Conservation (phyloP, 208 protist species). For the Borovskyia barvae region DNA sequence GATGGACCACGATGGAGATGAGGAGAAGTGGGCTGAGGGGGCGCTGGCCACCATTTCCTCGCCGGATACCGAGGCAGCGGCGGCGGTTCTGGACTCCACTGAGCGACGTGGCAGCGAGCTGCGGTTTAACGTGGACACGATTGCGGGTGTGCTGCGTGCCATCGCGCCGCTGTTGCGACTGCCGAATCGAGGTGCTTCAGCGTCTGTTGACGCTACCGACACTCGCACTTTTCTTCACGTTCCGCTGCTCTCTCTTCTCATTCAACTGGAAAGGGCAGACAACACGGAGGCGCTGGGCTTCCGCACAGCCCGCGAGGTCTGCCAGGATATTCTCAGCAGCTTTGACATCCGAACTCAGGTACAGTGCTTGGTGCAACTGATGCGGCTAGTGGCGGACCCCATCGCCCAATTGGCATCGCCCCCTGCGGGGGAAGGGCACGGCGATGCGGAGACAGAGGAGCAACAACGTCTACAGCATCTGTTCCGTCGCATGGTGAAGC, state of each 20-base stretch:
- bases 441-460: conserved; percentile 14
- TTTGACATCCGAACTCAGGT: conserved; percentile 86
- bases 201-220: conserved; percentile 4
- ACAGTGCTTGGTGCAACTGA: conserved; percentile 71
- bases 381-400: conserved; percentile 77
- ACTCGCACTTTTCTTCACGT: conserved; percentile 55
- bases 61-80: not conserved
- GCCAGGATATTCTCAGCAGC: conserved; percentile 69
- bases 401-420: conserved; percentile 36
- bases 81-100: not conserved
- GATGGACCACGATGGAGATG: conserved; percentile 13
- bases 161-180: conserved; percentile 66
- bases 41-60: conserved; percentile 1
- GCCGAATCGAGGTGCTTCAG: conserved; percentile 1
- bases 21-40: conserved; percentile 6
- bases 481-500: conserved; percentile 82
- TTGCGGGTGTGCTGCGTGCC: conserved; percentile 66
- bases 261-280: conserved; percentile 66
- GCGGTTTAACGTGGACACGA: conserved; percentile 58
- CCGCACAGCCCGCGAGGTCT: conserved; percentile 72
- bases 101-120: conserved; percentile 15
- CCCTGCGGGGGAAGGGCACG: not conserved
- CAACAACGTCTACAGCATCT: conserved; percentile 39
- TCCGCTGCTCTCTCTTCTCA: conserved; percentile 75
- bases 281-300: conserved; percentile 56